Base-by-base conservation (phyloP, 2,329 filamentous ascomycete genomes). In the Venturia asperata region DNA sequence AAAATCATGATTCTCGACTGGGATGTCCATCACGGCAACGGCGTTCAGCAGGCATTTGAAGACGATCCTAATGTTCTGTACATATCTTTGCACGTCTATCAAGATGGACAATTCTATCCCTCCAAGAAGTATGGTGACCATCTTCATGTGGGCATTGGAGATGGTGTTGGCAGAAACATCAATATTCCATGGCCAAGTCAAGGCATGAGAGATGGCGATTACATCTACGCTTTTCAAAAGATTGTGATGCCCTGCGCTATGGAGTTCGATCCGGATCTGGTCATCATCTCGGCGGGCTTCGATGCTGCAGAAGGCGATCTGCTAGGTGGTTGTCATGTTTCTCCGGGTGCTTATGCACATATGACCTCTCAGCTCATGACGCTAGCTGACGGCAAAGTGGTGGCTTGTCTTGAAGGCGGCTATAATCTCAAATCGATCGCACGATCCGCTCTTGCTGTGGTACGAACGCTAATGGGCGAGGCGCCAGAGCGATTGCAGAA, bases 341-440 rank as follows among this genome's bases (percentile, higher is more conserved):
- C 92, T 0, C 94, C 94, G 0, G 79, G 87, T 5, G 96, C 94
- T 73, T 99, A 97, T 74, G 91, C 92, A 17, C 93, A 99, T 73
- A 97, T 99, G 94, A 97, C 94, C 19, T 92, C 97, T 73, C 97
- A 97, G 93, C 84, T 99, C 61, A 97, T 97, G 92, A 92, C 91
- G 1, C 81, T 99, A 24, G 93, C 94, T 0, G 83, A 87, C 56
- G 94, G 94, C 37, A 96, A 92, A 73, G 83, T 99, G 17, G 90
- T 91, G 2, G 93, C 97, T 10, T 97, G 92, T 73, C 82, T 99
- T 2, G 94, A 99, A 75, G 94, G 94, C 27, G 94, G 94, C 10
- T 99, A 99, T 77, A 97, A 97, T 71, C 85, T 99, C 30, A 81
- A 86, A 61, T 94, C 94, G 0, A 99, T 99, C 66, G 96, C 94